Conservation (phyloP, 73 alveolate genomes). For the Stentor roeselii region DNA sequence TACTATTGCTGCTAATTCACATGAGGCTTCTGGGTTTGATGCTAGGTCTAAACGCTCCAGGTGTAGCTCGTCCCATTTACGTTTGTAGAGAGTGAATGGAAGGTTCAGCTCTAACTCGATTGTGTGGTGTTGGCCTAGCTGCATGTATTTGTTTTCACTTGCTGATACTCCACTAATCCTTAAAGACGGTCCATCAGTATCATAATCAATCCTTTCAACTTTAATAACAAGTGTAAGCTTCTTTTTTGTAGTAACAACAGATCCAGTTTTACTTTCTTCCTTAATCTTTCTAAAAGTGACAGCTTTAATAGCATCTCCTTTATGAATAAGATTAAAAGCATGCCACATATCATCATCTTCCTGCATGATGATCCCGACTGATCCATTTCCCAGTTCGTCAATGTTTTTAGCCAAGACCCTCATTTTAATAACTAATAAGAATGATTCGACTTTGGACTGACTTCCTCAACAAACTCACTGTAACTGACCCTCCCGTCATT, state of each 20-base stretch:
- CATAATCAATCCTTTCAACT: slow-evolving; percentile 69
- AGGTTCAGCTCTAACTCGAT: slow-evolving; percentile 69
- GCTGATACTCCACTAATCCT: slow-evolving; percentile 73
- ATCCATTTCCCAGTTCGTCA: slow-evolving; percentile 11
- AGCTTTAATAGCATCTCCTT: slow-evolving; percentile 57
- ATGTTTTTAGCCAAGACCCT: not conserved
- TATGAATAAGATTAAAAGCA: slow-evolving; percentile 50
- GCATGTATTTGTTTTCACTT: slow-evolving; percentile 68
- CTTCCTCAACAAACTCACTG: slow-evolving; percentile 59
- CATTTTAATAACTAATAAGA: not conserved
- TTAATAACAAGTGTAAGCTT: slow-evolving; percentile 44
- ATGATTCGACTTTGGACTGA: slow-evolving; percentile 45
- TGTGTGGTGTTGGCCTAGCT: slow-evolving; percentile 81
- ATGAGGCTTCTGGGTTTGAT: slow-evolving; percentile 50
- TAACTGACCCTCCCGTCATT: slow-evolving; percentile 63
- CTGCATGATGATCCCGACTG: slow-evolving; percentile 38
- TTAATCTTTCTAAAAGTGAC: slow-evolving; percentile 62
- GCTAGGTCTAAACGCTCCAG: slow-evolving; percentile 65
- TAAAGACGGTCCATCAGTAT: slow-evolving; percentile 62
- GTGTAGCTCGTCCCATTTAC: slow-evolving; percentile 74
- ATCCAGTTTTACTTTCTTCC: slow-evolving; percentile 56
- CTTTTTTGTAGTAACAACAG: slow-evolving; percentile 41
- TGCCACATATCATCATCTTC: slow-evolving; percentile 64
- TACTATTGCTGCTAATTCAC: slow-evolving; percentile 73
- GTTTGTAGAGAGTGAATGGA: slow-evolving; percentile 66